Base-by-base conservation (phyloP, 352 stramenopile species). In the Lagenidium giganteum region DNA sequence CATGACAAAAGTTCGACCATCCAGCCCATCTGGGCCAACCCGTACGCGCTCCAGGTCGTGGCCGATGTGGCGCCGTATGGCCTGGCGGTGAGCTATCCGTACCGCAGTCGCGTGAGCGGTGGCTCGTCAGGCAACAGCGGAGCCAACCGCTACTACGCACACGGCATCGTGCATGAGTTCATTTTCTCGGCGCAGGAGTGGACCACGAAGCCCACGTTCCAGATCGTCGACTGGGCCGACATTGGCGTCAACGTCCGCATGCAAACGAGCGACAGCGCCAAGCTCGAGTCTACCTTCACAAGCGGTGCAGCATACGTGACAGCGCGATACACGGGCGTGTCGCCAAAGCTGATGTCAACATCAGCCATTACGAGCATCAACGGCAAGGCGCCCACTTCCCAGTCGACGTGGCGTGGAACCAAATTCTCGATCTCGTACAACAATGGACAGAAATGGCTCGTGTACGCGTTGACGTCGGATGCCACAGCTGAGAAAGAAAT, bases 291-390 rank as follows among this genome's bases (percentile, higher is more conserved):
- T 22, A 55, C 70, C 16, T 44, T 87, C 9, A 70, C 85, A 11
- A 79, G 61, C 23, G 75, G 75, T n/a, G 85, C 85, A 72, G 61
- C 74, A 21, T 84, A 83, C 53, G 34, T 59, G 12, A 74, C 71
- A 1, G 64, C 57, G 22, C 70, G 57, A 29, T 87, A 83, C 57
- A 53, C 60, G 11, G 42, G 41, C 2, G 48, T 83, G 9, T 61
- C 56, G 28, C 71, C 71, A 4, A 64, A 64, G 38, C 26, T 87
- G 7, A 42, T 68, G 12, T 67, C 63, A 5, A 64, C 17, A 32
- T 44, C 65, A n/a, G 43, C 50, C 12, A 79, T 87, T 47, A 53
- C 51, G 35, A 66, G 30, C 4, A 48, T 87, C 13, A 84, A 87
- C 23, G 68, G 64, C 21, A 47, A 64, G 11, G 14, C 32, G 21